A percentile compares a stretch with the other conserved stretches of the same genome.
phyloP scores from a whole-genome alignment of 768 basidiomycete genomes.

The Trametopsis cervina region DNA sequence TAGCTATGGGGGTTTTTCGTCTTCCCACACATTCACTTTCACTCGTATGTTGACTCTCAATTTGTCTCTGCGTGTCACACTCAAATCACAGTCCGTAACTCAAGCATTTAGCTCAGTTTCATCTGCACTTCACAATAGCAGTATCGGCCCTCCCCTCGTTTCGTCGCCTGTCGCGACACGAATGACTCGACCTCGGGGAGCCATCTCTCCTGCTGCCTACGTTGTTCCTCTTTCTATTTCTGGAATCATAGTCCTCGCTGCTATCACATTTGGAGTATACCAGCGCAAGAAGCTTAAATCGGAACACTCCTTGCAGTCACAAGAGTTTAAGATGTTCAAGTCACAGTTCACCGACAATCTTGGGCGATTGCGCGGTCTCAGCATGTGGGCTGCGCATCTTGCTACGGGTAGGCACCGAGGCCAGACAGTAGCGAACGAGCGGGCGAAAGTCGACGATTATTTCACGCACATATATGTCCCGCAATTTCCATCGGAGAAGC shows the following conservation, averaged over 20 bases:
- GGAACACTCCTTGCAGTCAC: slow-evolving; percentile 15
- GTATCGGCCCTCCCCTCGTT: background rate
- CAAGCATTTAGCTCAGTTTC: too few species aligned
- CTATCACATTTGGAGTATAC: slow-evolving; percentile 18
- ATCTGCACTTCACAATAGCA: background rate
- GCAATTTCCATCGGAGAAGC: background rate
- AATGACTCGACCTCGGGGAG: slow-evolving; percentile 3
- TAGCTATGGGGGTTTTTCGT: slow-evolving; percentile 19
- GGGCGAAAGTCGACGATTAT: background rate
- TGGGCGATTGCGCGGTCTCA: background rate
- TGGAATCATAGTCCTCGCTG: slow-evolving; percentile 22
- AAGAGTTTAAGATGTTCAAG: background rate
- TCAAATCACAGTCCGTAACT: too few species aligned
- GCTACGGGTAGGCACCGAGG: background rate
- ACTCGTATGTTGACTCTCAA: slow-evolving; percentile 19
- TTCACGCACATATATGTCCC: slow-evolving; percentile 8
- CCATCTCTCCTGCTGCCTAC: slow-evolving; percentile 25
- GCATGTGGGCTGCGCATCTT: background rate
- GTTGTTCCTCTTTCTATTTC: slow-evolving; percentile 29
- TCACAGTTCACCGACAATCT: background rate
- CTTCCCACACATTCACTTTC: slow-evolving; percentile 25
- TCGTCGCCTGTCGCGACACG: background rate
- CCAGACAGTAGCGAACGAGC: background rate
- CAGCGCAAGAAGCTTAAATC: slow-evolving; percentile 22
- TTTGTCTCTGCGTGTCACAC: too few species aligned